These are phyloP conservation scores for Phytophthora sansomeana DNA, from an alignment of 352 stramenopile genomes.

Conservation along the genomic window DNA sequence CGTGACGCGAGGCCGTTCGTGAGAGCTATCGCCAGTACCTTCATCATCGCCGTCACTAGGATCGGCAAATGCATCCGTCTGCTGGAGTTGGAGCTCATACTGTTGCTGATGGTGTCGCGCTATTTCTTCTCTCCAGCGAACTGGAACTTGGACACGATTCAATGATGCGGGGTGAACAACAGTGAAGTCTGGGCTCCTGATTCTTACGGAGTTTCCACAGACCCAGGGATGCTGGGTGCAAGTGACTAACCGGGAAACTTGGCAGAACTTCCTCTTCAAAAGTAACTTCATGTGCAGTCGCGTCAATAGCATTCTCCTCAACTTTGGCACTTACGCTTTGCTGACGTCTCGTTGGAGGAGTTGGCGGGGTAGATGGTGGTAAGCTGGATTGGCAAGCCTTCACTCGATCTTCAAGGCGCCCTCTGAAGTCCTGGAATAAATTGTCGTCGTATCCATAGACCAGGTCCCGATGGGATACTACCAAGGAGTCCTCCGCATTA, in stretches of 20 bases:
- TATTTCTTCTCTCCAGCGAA: conserved; percentile 59
- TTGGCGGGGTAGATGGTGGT: conserved; percentile 15
- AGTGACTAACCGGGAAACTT: conserved; percentile 37
- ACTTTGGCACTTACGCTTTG: conserved; percentile 14
- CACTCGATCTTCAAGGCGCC: conserved; percentile 47
- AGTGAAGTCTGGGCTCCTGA: conserved; percentile 44
- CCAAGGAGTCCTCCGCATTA: conserved; percentile 29
- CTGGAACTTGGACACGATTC: conserved; percentile 30
- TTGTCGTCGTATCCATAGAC: conserved; percentile 85
- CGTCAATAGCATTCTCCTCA: conserved; percentile 25
- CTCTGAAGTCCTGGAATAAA: conserved; percentile 62
- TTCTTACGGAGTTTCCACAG: conserved; percentile 71
- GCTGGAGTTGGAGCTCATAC: conserved; percentile 38
- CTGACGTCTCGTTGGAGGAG: conserved; percentile 28
- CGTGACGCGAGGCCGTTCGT: conserved; percentile 17
- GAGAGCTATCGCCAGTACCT: conserved; percentile 19
- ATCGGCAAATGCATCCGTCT: conserved; percentile 34
- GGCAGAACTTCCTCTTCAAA: conserved; percentile 51
- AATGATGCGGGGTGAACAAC: conserved; percentile 58
- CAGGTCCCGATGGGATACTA: conserved; percentile 59
- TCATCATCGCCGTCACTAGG: conserved; percentile 36
- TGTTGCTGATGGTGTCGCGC: conserved; percentile 37
- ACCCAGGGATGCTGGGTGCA: conserved; percentile 71
- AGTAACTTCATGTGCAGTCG: conserved; percentile 22
- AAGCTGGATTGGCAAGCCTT: conserved; percentile 25